Percentiles rank a stretch among this genome's conserved stretches.
Conservation (phyloP, 2,329 filamentous ascomycete genomes). For the Colletotrichum tofieldiae region DNA sequence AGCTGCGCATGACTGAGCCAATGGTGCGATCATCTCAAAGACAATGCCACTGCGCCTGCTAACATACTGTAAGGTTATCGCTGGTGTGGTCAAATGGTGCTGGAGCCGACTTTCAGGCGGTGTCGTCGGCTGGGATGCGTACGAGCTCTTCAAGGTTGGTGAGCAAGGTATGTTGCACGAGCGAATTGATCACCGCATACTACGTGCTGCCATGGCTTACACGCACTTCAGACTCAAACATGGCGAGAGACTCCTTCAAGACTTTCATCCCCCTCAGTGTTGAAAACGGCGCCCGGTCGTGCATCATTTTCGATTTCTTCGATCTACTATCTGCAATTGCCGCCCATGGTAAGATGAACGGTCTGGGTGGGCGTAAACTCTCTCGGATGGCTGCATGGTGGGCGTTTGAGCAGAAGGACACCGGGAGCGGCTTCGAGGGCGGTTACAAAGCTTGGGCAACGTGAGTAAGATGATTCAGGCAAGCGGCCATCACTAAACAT, state of each 20-base stretch:
- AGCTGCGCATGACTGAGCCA: slow-evolving; percentile 92
- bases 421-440: slow-evolving; percentile 92
- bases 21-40: slow-evolving; percentile 74
- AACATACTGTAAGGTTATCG: slow-evolving; percentile 77
- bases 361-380: slow-evolving; percentile 91
- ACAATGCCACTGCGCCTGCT: slow-evolving; percentile 36
- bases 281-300: slow-evolving; percentile 86
- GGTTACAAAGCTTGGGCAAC: slow-evolving; percentile 91
- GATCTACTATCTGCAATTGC: slow-evolving; percentile 92
- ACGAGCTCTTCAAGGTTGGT: slow-evolving; percentile 95
- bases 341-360: slow-evolving; percentile 93
- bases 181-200: slow-evolving; percentile 13
- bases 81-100: slow-evolving; percentile 97
- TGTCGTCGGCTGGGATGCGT: slow-evolving; percentile 96
- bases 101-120: slow-evolving; percentile 94
- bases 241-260: slow-evolving; percentile 93
- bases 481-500: slow-evolving; percentile 49
- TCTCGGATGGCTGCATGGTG: slow-evolving; percentile 98
- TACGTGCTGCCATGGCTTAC: slow-evolving; percentile 18
- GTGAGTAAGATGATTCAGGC: slow-evolving; percentile 62
- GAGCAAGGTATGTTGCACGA: slow-evolving; percentile 80
- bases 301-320: slow-evolving; percentile 97
- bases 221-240: slow-evolving; percentile 80
- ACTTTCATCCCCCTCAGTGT: slow-evolving; percentile 97
- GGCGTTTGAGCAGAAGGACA: slow-evolving; percentile 94